Evolutionary conservation across 371 early-diverging fungal species (phyloP).

Genomic region (Lichtheimia ornata): DNA sequence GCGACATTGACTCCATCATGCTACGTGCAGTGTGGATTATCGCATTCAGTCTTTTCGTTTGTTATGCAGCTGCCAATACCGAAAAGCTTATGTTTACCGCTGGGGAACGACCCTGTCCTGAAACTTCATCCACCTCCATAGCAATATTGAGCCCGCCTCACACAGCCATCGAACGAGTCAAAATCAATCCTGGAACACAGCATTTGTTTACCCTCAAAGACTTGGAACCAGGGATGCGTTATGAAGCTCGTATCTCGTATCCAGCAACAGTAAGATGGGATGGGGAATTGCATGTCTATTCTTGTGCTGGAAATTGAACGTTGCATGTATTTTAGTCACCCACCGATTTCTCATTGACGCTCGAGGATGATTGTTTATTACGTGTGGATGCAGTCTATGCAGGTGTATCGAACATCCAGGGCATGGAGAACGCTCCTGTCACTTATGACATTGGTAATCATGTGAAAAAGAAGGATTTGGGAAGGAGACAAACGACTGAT

Average conservation of each 20-base stretch:
- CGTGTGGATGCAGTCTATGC: slow-evolving; percentile 28
- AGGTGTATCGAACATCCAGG: slow-evolving; percentile 31
- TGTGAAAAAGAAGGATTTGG: too few relatives aligned
- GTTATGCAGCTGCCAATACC: slow-evolving; percentile 31
- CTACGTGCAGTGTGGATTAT: too few relatives aligned
- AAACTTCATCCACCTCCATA: neutral
- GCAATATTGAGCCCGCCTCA: slow-evolving; percentile 18
- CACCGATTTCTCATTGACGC: slow-evolving; percentile 33
- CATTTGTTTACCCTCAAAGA: slow-evolving; percentile 23
- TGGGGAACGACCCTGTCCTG: neutral
- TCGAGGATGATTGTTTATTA: slow-evolving; percentile 12
- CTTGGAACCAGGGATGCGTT: slow-evolving; percentile 18
- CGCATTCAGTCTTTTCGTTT: slow-evolving; percentile 2
- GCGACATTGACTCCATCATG: neutral
- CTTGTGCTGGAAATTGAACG: neutral
- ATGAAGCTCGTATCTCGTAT: slow-evolving; percentile 44
- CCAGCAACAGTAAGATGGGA: slow-evolving; percentile 38
- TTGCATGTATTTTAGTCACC: slow-evolving; percentile 25
- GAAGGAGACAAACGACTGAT: neutral
- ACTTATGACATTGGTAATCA: slow-evolving; percentile 36
- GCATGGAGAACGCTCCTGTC: slow-evolving; percentile 22
- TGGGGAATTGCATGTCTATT: neutral
- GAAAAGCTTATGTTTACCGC: slow-evolving; percentile 40
- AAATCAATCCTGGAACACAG: slow-evolving; percentile 10
- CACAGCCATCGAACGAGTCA: slow-evolving; percentile 16